Conservation (phyloP, 2,329 filamentous ascomycete genomes). For the Ceratocystis albifundus region DNA sequence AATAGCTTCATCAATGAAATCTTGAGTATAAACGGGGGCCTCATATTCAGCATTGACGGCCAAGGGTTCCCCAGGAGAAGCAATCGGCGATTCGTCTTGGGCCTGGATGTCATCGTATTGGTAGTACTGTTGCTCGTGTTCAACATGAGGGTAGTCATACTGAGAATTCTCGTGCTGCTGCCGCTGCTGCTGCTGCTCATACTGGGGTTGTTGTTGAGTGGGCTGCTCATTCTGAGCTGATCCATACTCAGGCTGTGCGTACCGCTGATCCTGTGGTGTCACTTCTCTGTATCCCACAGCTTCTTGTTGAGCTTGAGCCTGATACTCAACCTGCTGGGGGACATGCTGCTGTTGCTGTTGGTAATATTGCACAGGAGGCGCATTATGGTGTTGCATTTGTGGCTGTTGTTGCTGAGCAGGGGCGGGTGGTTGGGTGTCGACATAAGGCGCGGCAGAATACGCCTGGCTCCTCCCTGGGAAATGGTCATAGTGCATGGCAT, state of each 20-base stretch:
- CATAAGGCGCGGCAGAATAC: constrained; percentile 6
- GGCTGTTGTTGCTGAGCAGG: constrained; percentile 28
- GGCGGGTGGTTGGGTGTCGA: background rate
- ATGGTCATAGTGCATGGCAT: constrained; percentile 17
- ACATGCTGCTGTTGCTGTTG: background rate
- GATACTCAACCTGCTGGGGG: constrained; percentile 8
- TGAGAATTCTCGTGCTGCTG: background rate
- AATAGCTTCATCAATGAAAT: background rate
- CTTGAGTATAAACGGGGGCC: background rate
- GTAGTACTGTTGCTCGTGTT: background rate
- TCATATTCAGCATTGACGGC: background rate
- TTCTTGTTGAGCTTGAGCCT: background rate
- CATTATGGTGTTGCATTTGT: constrained; percentile 26
- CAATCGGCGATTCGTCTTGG: background rate
- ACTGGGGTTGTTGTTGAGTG: background rate
- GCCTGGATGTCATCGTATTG: background rate
- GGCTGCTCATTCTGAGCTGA: constrained; percentile 1
- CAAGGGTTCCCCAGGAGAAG: background rate
- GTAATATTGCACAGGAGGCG: constrained; percentile 4
- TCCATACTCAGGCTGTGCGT: background rate
- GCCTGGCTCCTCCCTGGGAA: constrained; percentile 15
- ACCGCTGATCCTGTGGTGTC: background rate
- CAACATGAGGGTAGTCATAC: background rate
- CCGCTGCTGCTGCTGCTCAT: background rate
- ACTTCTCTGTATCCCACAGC: background rate